A percentile compares a stretch with the other conserved stretches of the same genome.
Conservation (phyloP, 208 protist species). For the Naegleria fowleri region DNA sequence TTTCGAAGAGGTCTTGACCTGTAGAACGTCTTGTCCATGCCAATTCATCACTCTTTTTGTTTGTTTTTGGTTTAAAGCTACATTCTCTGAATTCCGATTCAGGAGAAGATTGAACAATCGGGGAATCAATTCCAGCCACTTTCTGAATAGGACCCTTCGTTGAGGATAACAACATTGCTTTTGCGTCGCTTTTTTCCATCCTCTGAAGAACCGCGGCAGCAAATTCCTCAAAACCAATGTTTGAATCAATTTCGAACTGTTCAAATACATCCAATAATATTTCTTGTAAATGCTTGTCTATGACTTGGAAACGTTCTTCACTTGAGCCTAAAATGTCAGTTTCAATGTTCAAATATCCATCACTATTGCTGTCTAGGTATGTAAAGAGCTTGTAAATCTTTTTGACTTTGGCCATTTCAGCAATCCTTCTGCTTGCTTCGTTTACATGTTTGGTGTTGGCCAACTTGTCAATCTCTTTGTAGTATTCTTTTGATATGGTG, state of each 20-base stretch:
- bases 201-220: background rate
- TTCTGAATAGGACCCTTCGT: background rate
- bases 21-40: background rate
- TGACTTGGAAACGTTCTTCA: background rate
- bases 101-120: background rate
- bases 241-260: background rate
- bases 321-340: background rate
- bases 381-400: constrained; percentile 9
- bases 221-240: background rate
- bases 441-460: background rate
- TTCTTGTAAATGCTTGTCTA: background rate
- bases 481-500: background rate
- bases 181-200: background rate
- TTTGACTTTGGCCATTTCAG: background rate
- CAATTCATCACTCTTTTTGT: background rate
- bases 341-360: background rate
- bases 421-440: background rate
- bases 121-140: background rate
- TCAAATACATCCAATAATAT: background rate
- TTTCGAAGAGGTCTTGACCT: background rate
- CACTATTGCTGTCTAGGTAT: background rate
- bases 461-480: background rate
- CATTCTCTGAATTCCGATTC: background rate
- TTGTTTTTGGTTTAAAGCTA: constrained; percentile 7
- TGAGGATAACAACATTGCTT: background rate